phyloP scores from a whole-genome alignment of 768 basidiomycete genomes.

The Hemileccinum impolitum region DNA sequence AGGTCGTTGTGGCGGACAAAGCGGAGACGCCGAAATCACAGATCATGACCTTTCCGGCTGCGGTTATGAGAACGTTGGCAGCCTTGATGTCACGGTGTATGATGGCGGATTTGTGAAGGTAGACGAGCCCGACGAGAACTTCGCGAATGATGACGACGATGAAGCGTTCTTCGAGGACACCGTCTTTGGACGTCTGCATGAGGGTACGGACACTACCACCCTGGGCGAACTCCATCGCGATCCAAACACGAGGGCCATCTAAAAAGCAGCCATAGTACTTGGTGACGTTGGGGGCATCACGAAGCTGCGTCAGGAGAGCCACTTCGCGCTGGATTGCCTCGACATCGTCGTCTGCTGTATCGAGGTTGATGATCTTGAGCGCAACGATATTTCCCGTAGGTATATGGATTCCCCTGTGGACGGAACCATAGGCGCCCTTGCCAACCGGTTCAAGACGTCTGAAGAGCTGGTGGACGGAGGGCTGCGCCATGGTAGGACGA shows the following conservation, averaged over 20 bases:
- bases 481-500: slow-evolving; percentile 38
- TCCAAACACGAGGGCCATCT: slow-evolving; percentile 96
- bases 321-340: slow-evolving; percentile 97
- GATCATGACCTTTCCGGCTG: slow-evolving; percentile 87
- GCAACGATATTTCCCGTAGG: slow-evolving; percentile 87
- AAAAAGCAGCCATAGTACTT: slow-evolving; percentile 96
- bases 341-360: slow-evolving; percentile 95
- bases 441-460: slow-evolving; percentile 89
- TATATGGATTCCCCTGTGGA: slow-evolving; percentile 86
- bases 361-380: slow-evolving; percentile 98
- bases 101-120: slow-evolving; percentile 90
- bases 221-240: slow-evolving; percentile 96
- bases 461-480: slow-evolving; percentile 75
- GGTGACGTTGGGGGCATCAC: slow-evolving; percentile 88
- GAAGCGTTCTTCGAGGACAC: slow-evolving; percentile 84
- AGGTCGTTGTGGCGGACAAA: slow-evolving; percentile 74
- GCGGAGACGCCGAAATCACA: slow-evolving; percentile 99
- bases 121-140: slow-evolving; percentile 79
- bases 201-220: slow-evolving; percentile 92
- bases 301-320: slow-evolving; percentile 82
- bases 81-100: slow-evolving; percentile 99
- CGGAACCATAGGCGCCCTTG: slow-evolving; percentile 94
- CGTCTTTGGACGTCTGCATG: slow-evolving; percentile 81
- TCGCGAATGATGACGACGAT: slow-evolving; percentile 86
- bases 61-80: slow-evolving; percentile 90